These are phyloP conservation scores for Botryotinia calthae DNA, from an alignment of 2,329 filamentous ascomycete genomes.

Conservation along the genomic window DNA sequence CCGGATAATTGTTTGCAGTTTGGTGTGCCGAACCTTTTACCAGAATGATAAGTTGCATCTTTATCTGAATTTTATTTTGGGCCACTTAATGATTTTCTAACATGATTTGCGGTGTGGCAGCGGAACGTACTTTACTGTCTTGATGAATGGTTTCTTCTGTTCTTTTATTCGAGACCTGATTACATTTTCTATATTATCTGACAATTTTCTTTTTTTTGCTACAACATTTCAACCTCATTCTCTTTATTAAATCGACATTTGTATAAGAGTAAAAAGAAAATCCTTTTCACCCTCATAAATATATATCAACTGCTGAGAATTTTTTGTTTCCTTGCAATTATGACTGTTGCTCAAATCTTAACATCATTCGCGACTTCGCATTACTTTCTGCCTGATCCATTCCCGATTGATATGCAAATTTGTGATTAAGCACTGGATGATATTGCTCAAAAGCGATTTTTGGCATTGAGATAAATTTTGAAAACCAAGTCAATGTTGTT, in stretches of 20 bases:
- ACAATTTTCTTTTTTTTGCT: accelerated
- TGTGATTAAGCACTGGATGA: not conserved
- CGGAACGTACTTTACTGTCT: not conserved
- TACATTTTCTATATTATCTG: not conserved
- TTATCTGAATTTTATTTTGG: not conserved
- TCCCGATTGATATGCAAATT: not conserved
- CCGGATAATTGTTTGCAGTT: not conserved
- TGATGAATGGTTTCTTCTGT: accelerated
- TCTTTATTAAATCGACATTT: not conserved
- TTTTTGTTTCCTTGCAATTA: not conserved
- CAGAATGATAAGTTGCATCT: not conserved
- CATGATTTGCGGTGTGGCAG: not conserved
- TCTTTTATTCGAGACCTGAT: not conserved
- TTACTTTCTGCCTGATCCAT: too few relatives aligned
- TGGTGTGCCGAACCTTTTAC: not conserved
- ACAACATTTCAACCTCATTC: accelerated
- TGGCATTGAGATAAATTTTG: not conserved
- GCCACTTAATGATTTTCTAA: not conserved
- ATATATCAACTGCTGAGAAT: not conserved
- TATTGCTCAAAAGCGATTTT: not conserved
- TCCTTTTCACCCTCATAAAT: not conserved
- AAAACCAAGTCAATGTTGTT: not conserved
- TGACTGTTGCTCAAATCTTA: not conserved
- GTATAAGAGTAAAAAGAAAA: not conserved
- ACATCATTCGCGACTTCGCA: not conserved